Base-by-base conservation (phyloP, 1,139 yeast genomes). In the Blastobotrys ciferrii region DNA sequence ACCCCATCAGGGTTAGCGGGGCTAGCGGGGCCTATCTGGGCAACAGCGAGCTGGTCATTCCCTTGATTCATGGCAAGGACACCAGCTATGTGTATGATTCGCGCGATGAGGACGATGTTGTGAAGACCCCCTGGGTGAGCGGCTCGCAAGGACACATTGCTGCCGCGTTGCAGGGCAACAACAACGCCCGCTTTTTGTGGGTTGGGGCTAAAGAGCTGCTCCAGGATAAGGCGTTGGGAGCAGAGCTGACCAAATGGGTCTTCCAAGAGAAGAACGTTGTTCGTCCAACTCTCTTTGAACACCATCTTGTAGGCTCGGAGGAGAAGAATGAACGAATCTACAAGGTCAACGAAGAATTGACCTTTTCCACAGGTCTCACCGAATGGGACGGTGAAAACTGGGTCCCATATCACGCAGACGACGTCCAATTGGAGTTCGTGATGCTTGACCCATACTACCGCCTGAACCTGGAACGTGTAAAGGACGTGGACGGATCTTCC, bases 361-460 rank as follows among this genome's bases (percentile, higher is more conserved):
- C 71, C 47, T 69, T 65, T 53, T 54, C 82, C 46, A 77, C 87
- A 51, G 86, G 82, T 9, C 68, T 91, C 6, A 76, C 87, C 39
- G 79, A 84, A 64, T 84, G 84, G 78, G 64, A 71, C 43, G 67
- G 68, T 33, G 70, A 73, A 49, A 78, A 78, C 18, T 92, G 96
- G 96, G 73, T 67, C 25, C 95, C 96, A 23, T 89, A 67, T 63
- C 58, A 64, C 30, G 78, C 76, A 42, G 73, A 73, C 50, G 84
- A 81, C 53, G 69, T 89, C 46, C 98, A 94, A 70, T 72, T 94
- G 53, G 89, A 89, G 57, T 81, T 91, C 66, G 81, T 80, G 61
- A 84, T 94, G 94, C 79, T 94, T 58, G 98, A 92, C 66, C 98
- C 99, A 44, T 92, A 91, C 72, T 89, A 89, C 65, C 81, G 98